These are phyloP conservation scores for Pythium guiyangense DNA, from an alignment of 352 stramenopile genomes.

Conservation along the genomic window DNA sequence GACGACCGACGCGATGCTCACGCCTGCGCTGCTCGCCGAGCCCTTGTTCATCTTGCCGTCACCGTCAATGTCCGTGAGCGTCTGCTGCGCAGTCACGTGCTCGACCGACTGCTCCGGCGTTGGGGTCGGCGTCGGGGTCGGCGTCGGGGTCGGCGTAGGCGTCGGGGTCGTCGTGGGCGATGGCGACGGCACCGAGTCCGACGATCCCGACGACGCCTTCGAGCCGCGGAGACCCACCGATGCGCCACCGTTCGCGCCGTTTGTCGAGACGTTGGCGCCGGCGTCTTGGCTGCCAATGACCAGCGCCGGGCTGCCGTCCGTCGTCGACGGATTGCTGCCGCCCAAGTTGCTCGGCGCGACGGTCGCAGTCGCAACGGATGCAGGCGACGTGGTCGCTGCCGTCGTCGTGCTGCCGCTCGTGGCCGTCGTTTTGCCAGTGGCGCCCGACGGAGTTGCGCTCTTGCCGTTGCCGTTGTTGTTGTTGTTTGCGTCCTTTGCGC, in stretches of 20 bases:
- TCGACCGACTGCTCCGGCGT: constrained; percentile 7
- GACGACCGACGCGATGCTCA: constrained; percentile 41
- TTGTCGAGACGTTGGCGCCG: background rate
- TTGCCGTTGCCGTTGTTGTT: constrained; percentile 6
- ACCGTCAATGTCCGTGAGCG: constrained; percentile 28
- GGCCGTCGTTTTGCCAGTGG: background rate
- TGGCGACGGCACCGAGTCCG: constrained; percentile 5
- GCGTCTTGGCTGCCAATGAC: constrained; percentile 10
- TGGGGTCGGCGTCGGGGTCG: constrained; percentile 1
- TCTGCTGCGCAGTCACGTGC: constrained; percentile 23
- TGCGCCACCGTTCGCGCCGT: background rate
- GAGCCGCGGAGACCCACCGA: constrained; percentile 7
- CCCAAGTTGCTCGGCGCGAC: constrained; percentile 9
- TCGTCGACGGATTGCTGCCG: constrained; percentile 1
- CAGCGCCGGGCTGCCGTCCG: constrained; percentile 1
- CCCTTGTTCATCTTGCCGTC: constrained; percentile 15
- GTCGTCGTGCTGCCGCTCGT: background rate
- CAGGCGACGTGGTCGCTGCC: constrained; percentile 4
- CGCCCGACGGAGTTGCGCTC: background rate
- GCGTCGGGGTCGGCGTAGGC: background rate
- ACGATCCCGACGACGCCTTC: constrained; percentile 7
- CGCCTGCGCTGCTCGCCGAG: background rate
- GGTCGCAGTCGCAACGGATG: background rate
- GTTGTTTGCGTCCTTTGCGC: constrained; percentile 1
- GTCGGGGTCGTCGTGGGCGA: background rate